Evolutionary conservation across 2,329 filamentous ascomycete species (phyloP).

Genomic region (Xylaria multiplex): DNA sequence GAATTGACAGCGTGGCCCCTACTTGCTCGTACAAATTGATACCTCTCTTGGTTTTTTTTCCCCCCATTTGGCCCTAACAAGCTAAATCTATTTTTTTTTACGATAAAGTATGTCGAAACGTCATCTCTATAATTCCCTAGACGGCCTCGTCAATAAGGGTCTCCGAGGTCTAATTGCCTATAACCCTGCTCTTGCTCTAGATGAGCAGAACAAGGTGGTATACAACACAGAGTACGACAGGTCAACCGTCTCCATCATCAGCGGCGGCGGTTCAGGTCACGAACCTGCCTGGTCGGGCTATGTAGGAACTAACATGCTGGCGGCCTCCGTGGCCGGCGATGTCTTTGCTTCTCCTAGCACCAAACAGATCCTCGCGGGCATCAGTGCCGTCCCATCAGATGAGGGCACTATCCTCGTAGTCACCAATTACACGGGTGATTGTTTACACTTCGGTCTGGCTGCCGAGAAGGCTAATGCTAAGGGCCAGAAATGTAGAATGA

Average conservation of each 20-base stretch:
- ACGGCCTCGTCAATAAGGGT: conserved; percentile 64
- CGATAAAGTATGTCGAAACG: conserved; percentile 59
- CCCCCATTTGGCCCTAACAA: conserved; percentile 10
- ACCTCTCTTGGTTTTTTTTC: not conserved
- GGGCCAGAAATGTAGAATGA: conserved; percentile 64
- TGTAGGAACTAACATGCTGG: conserved; percentile 69
- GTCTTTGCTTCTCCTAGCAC: conserved; percentile 73
- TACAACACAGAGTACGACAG: conserved; percentile 58
- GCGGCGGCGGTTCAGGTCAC: conserved; percentile 66
- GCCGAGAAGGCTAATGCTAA: conserved; percentile 66
- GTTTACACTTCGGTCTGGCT: conserved; percentile 69
- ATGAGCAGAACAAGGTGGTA: conserved; percentile 62
- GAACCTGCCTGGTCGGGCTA: conserved; percentile 73
- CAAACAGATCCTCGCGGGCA: conserved; percentile 69
- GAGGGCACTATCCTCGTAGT: conserved; percentile 69
- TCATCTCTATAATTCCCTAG: conserved; percentile 63
- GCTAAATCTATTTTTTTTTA: not conserved
- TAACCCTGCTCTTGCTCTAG: conserved; percentile 61
- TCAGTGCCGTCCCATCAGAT: conserved; percentile 64
- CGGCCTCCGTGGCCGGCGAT: conserved; percentile 68
- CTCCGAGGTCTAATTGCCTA: conserved; percentile 63
- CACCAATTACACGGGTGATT: conserved; percentile 73
- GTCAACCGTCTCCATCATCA: conserved; percentile 61
- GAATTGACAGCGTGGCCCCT: not conserved
- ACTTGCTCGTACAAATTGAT: not conserved